phyloP scores from a whole-genome alignment of 306 rosid genomes.

The Crotalaria pallida region DNA sequence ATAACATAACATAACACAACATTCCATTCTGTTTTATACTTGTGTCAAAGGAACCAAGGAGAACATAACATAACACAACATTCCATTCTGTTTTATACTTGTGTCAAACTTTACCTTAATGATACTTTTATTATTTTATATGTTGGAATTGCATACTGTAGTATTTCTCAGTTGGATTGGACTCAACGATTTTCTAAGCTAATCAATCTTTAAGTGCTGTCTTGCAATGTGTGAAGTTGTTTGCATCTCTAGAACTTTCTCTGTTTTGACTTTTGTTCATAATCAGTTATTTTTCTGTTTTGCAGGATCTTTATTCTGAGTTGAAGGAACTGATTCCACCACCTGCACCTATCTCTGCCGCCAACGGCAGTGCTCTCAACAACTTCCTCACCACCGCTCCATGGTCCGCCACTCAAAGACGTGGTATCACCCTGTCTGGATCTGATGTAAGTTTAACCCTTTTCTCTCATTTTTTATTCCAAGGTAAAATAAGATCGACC shows the following conservation, averaged over 20 bases:
- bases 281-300: neutral
- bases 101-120: no score
- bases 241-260: neutral
- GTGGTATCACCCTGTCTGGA: constrained; percentile 56
- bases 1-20: no score
- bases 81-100: no score
- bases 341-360: constrained; percentile 30
- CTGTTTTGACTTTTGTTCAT: neutral
- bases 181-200: neutral
- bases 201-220: neutral
- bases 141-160: neutral
- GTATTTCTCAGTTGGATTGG: constrained; percentile 1
- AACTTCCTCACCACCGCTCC: constrained; percentile 35
- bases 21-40: no score
- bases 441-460: constrained; percentile 51
- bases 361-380: neutral
- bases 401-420: constrained; percentile 59
- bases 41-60: no score
- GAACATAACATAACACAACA: no score
- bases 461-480: neutral
- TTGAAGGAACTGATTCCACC: constrained; percentile 77
- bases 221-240: neutral
- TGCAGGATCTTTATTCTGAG: constrained; percentile 85
- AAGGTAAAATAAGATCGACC: no score
- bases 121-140: neutral